Conservation (phyloP, 2,329 filamentous ascomycete species). For the Botryotinia globosa region DNA sequence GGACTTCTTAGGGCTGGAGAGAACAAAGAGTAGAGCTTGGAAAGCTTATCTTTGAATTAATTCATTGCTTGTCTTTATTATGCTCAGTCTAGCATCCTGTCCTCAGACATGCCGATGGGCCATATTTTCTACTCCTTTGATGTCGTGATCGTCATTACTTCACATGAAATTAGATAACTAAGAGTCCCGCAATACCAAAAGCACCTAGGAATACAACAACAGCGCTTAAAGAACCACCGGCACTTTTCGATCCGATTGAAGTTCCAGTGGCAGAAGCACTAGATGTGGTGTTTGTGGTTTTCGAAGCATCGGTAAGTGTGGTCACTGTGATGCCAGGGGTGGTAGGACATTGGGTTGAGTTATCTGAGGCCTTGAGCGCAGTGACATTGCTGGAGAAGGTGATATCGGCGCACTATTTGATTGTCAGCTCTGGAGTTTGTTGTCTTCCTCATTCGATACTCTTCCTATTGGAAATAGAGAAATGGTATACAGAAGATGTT, state of each 20-base stretch:
- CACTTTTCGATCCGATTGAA: neutral
- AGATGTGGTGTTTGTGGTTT: neutral
- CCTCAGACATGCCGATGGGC: neutral
- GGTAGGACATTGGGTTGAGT: conserved; percentile 7
- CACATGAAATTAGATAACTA: neutral
- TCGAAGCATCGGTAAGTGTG: neutral
- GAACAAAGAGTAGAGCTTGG: neutral
- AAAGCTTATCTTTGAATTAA: neutral
- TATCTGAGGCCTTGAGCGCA: neutral
- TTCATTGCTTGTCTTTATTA: neutral
- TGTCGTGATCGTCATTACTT: neutral
- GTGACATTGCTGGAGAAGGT: conserved; percentile 9
- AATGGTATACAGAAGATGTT: neutral
- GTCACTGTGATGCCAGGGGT: neutral
- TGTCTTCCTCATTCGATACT: neutral
- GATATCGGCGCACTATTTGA: conserved; percentile 13
- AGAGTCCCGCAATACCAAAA: neutral
- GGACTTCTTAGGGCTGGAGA: neutral
- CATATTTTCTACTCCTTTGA: neutral
- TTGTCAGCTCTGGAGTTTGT: neutral
- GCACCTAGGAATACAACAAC: neutral
- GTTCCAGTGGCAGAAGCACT: neutral
- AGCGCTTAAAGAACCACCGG: neutral
- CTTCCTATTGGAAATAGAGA: too few species aligned
- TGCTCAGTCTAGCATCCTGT: neutral